Conservation (phyloP, 2,329 filamentous ascomycete genomes). For the Ceratocystis diversiconidia region DNA sequence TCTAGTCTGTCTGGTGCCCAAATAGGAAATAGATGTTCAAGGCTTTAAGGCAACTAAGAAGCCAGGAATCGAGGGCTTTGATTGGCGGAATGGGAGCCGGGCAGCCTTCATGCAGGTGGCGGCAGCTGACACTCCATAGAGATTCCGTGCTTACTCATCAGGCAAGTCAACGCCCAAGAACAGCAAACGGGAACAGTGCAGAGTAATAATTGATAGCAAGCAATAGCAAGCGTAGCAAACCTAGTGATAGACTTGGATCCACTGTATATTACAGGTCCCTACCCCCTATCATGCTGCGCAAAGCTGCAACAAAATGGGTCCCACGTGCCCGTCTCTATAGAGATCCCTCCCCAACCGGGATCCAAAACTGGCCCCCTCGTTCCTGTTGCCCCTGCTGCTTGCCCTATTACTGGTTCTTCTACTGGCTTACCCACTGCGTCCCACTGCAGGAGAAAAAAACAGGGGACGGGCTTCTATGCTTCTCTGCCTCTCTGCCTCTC, state of each 20-base stretch:
- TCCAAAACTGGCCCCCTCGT: neutral
- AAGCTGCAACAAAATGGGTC: neutral
- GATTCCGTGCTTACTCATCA: neutral
- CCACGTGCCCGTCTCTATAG: slow-evolving; percentile 1
- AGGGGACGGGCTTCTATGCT: neutral
- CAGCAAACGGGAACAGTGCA: neutral
- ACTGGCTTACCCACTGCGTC: no score
- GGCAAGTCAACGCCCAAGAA: neutral
- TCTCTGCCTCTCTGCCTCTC: neutral
- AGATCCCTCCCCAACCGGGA: neutral
- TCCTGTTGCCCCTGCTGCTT: neutral
- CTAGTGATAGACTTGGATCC: neutral
- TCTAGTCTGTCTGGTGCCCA: neutral
- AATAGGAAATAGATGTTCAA: neutral
- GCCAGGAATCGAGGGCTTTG: neutral
- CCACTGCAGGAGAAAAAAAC: neutral
- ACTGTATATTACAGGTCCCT: neutral
- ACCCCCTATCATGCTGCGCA: neutral
- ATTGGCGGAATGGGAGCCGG: neutral
- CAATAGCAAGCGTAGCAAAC: neutral
- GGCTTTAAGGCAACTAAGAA: neutral
- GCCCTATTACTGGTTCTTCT: no score
- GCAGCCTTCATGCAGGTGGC: neutral
- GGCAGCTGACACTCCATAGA: neutral
- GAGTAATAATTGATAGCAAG: no score